phyloP scores from a whole-genome alignment of 73 alveolate species.

The Paramecium pentaurelia region DNA sequence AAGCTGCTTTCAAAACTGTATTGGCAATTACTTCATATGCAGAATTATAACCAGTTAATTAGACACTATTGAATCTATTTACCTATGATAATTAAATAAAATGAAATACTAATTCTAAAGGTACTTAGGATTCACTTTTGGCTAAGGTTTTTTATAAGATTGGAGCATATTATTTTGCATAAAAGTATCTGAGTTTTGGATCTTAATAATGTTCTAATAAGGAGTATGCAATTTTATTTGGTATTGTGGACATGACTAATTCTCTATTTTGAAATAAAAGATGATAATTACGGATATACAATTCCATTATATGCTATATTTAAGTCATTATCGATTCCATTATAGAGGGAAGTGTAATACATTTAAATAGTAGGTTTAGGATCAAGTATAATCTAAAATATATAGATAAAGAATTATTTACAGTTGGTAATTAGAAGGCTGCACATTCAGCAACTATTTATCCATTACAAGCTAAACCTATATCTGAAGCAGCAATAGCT shows the following conservation, averaged over 20 bases:
- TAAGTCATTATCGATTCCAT: conserved; percentile 43
- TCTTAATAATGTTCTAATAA: conserved; percentile 49
- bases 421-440: conserved; percentile 63
- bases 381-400: not conserved
- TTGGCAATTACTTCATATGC: conserved; percentile 40
- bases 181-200: conserved; percentile 57
- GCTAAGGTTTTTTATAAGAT: conserved; percentile 6
- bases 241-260: conserved; percentile 41
- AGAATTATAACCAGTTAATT: not conserved
- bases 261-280: not conserved
- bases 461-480: conserved; percentile 58
- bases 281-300: conserved; percentile 31
- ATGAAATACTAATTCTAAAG: not conserved
- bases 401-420: not conserved
- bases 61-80: conserved; percentile 26
- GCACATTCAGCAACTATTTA: conserved; percentile 59
- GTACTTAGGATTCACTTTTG: not conserved
- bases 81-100: not conserved
- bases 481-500: conserved; percentile 59
- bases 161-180: conserved; percentile 43
- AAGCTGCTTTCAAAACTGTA: conserved; percentile 46
- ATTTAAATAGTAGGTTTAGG: not conserved
- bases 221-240: conserved; percentile 46
- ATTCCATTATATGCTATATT: conserved; percentile 48
- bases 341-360: conserved; percentile 48